Evolutionary conservation across 257 asterid genomes (phyloP).

Genomic region (Echites panduratus): DNA sequence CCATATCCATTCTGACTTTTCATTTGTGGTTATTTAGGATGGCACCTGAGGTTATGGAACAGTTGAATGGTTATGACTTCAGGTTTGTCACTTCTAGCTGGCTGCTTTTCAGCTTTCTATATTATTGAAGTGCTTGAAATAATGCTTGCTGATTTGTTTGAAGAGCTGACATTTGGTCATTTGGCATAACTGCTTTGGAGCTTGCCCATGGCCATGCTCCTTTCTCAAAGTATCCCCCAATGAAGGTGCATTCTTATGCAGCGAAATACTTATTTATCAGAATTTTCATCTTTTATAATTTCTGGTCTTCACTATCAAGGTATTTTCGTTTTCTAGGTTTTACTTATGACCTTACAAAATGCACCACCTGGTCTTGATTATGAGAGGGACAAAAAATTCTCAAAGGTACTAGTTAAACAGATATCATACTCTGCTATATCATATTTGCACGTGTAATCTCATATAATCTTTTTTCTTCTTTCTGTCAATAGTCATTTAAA

Average conservation of each 20-base stretch:
- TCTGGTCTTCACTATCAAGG: constrained; percentile 9
- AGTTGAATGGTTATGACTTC: constrained; percentile 90
- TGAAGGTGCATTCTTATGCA: constrained; percentile 58
- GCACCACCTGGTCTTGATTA: constrained; percentile 99
- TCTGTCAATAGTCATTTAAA: constrained; percentile 67
- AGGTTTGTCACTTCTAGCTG: constrained; percentile 50
- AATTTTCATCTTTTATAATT: neutral
- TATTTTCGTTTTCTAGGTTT: constrained; percentile 45
- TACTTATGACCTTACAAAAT: constrained; percentile 97
- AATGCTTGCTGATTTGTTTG: constrained; percentile 9
- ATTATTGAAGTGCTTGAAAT: neutral
- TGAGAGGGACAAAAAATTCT: constrained; percentile 87
- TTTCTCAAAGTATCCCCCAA: constrained; percentile 97
- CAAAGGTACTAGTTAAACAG: constrained; percentile 55
- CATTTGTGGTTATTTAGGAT: constrained; percentile 56
- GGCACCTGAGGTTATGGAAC: constrained; percentile 99
- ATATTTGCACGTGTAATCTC: neutral
- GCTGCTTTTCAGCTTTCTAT: constrained; percentile 8
- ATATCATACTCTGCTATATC: neutral
- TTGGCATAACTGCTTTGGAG: constrained; percentile 98
- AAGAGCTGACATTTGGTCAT: constrained; percentile 99
- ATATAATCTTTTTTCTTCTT: constrained; percentile 21
- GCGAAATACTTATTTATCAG: neutral
- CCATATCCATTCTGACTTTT: neutral
- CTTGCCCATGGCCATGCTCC: constrained; percentile 99